These are phyloP conservation scores for Xylaria multiplex DNA, from an alignment of 2,329 filamentous ascomycete genomes.

Conservation along the genomic window DNA sequence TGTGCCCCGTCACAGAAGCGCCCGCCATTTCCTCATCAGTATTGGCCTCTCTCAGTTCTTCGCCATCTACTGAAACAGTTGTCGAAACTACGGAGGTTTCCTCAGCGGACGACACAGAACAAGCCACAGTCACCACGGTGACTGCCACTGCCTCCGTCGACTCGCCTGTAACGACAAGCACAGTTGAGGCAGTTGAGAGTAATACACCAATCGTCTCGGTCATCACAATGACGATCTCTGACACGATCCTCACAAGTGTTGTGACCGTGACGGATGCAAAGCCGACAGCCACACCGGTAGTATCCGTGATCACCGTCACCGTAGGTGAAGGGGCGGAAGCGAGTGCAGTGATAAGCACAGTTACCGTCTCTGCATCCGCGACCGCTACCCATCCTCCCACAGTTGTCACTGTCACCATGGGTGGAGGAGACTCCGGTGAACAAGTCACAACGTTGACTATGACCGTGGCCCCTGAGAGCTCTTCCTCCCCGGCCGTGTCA, in stretches of 20 bases:
- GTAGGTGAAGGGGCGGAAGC: constrained; percentile 25
- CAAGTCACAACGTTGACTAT: constrained; percentile 33
- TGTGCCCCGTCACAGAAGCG: constrained; percentile 46
- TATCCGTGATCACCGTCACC: constrained; percentile 37
- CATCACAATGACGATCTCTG: constrained; percentile 33
- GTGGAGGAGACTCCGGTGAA: constrained; percentile 25
- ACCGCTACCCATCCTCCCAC: not conserved
- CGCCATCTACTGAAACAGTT: constrained; percentile 14
- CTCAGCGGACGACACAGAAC: not conserved
- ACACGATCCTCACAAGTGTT: constrained; percentile 29
- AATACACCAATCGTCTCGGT: constrained; percentile 21
- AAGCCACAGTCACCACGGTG: no score
- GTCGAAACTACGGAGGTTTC: not conserved
- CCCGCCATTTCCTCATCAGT: constrained; percentile 43
- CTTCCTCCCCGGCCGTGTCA: constrained; percentile 6
- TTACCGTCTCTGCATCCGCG: constrained; percentile 23
- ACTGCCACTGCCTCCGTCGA: not conserved
- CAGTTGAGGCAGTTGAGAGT: constrained; percentile 1
- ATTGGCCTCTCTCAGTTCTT: constrained; percentile 39
- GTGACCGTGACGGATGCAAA: constrained; percentile 17
- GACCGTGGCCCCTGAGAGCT: constrained; percentile 18
- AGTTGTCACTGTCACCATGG: constrained; percentile 37
- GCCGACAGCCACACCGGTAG: constrained; percentile 18
- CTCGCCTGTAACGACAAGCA: not conserved
- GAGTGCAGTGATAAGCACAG: constrained; percentile 26